These are phyloP conservation scores for Colletotrichum karsti DNA, from an alignment of 2,329 filamentous ascomycete genomes.

Conservation along the genomic window DNA sequence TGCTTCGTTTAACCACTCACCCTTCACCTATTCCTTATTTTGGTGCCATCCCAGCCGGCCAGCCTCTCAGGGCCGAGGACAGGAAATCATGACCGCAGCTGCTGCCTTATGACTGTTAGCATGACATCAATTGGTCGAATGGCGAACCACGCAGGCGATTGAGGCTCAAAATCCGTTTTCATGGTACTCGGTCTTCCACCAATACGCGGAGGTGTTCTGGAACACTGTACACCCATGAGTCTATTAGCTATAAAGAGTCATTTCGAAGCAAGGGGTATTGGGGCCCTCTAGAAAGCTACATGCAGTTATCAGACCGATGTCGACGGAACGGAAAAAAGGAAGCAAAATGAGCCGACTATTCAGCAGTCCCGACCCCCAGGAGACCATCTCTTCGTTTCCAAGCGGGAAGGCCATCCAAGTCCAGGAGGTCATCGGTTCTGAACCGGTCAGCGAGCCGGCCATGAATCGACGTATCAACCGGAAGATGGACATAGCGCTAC, in stretches of 20 bases:
- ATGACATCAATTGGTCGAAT: conserved; percentile 3
- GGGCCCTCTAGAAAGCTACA: not conserved
- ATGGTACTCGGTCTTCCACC: not conserved
- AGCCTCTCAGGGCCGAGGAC: conserved; percentile 21
- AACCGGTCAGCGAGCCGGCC: not conserved
- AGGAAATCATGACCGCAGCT: conserved; percentile 20
- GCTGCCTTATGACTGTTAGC: not conserved
- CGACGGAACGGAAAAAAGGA: not conserved
- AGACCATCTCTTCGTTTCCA: conserved; percentile 4
- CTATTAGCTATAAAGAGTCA: conserved; percentile 2
- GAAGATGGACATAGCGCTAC: conserved; percentile 44
- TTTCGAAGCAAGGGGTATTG: not conserved
- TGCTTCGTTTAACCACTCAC: not conserved
- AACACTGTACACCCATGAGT: not conserved
- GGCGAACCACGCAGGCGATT: not conserved
- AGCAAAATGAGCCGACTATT: conserved; percentile 11
- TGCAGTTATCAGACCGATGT: not conserved
- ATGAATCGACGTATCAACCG: conserved; percentile 38
- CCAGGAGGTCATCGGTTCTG: not conserved
- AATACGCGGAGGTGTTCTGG: not conserved
- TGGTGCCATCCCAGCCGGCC: not conserved
- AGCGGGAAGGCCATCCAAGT: not conserved
- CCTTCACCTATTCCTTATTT: not conserved
- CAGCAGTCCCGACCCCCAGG: conserved; percentile 10
- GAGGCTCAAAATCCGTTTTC: conserved; percentile 6